phyloP scores from a whole-genome alignment of 306 rosid genomes.

The Castanea crenata region DNA sequence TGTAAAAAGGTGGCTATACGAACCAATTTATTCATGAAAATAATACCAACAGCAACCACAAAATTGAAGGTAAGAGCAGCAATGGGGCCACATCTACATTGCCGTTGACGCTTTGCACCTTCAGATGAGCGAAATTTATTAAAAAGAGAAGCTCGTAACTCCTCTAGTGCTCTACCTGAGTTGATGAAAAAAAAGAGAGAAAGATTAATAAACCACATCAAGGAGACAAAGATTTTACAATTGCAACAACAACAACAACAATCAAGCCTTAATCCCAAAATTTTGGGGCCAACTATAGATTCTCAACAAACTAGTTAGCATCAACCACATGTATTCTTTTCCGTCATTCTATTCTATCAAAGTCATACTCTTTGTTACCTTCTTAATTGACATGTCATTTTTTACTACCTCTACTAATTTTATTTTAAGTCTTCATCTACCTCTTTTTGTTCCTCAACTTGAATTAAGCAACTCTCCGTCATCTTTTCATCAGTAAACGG shows the following conservation, averaged over 20 bases:
- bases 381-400: too few relatives aligned
- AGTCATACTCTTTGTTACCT: too few relatives aligned
- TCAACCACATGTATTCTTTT: too few relatives aligned
- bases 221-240: background rate
- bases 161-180: constrained; percentile 71
- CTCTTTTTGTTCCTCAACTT: too few relatives aligned
- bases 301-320: too few relatives aligned
- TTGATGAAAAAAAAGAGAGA: constrained; percentile 1
- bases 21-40: constrained; percentile 87
- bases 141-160: constrained; percentile 57
- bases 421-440: too few relatives aligned
- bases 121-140: constrained; percentile 60
- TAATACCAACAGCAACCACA: constrained; percentile 73
- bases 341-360: too few relatives aligned
- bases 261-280: too few relatives aligned
- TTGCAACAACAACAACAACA: background rate
- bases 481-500: too few relatives aligned
- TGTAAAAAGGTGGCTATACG: constrained; percentile 28
- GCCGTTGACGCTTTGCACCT: constrained; percentile 72
- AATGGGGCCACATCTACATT: constrained; percentile 64
- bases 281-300: too few relatives aligned
- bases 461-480: too few relatives aligned
- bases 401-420: too few relatives aligned
- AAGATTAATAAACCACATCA: constrained; percentile 4
- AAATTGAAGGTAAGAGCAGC: constrained; percentile 78